Evolutionary conservation across 139 green algal genomes (phyloP).

Genomic region (Chlamydomonas incerta): DNA sequence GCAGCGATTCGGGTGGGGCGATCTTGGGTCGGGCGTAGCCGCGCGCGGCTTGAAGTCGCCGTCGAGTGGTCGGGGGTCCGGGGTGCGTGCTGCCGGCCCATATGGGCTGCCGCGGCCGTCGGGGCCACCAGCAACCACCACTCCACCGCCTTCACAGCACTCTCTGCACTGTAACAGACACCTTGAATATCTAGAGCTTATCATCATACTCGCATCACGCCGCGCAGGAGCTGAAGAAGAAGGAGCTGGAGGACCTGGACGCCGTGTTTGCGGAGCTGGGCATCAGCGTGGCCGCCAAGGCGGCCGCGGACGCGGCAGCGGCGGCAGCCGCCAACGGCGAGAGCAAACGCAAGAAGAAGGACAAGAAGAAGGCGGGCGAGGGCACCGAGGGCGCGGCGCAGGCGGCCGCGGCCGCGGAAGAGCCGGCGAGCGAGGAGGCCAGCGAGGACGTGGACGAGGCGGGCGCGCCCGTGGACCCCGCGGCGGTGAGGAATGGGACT

Average conservation of each 20-base stretch:
- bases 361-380: slow-evolving; percentile 54
- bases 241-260: slow-evolving; percentile 78
- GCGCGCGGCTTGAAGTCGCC: no score
- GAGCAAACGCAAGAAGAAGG: slow-evolving; percentile 65
- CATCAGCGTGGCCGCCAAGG: slow-evolving; percentile 36
- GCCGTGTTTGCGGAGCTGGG: slow-evolving; percentile 70
- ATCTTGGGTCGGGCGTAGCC: not conserved
- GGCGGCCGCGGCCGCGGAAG: slow-evolving; percentile 7
- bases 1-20: not conserved
- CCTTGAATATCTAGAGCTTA: no score
- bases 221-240: slow-evolving; percentile 75
- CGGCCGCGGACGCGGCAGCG: slow-evolving; percentile 36
- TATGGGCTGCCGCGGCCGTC: no score
- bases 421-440: slow-evolving; percentile 32
- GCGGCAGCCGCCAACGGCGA: not conserved
- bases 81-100: no score
- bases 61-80: no score
- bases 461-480: slow-evolving; percentile 54
- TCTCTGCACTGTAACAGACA: no score
- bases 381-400: not conserved
- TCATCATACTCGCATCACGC: no score
- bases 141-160: no score
- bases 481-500: slow-evolving; percentile 43
- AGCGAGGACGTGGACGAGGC: slow-evolving; percentile 38
- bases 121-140: no score